phyloP scores from a whole-genome alignment of 1,284 basidiomycete genomes.

The Flammula alnicola region DNA sequence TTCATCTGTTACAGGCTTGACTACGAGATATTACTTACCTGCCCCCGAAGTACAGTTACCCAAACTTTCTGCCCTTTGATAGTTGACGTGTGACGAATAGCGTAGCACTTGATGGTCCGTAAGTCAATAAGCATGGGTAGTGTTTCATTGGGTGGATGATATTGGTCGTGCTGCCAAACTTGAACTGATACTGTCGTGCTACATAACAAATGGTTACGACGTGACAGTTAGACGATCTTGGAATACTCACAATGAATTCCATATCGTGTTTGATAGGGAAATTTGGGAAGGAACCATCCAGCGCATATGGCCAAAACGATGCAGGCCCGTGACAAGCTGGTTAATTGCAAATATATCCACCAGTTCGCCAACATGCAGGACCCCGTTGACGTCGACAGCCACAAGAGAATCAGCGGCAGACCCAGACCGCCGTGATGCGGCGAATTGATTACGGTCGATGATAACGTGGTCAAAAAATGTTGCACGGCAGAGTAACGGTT shows the following conservation, averaged over 20 bases:
- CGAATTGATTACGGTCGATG: neutral
- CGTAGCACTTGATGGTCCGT: no score
- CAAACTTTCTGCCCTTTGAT: no score
- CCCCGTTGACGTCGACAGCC: slow-evolving; percentile 1
- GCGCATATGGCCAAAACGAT: slow-evolving; percentile 7
- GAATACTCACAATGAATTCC: slow-evolving; percentile 3
- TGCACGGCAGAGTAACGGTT: neutral
- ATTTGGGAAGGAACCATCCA: slow-evolving; percentile 25
- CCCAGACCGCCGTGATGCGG: neutral
- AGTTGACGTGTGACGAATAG: no score
- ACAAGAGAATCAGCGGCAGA: neutral
- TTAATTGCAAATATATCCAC: slow-evolving; percentile 11
- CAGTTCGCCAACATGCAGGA: slow-evolving; percentile 7
- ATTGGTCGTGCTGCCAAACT: no score
- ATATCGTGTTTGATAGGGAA: slow-evolving; percentile 8
- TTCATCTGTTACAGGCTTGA: no score
- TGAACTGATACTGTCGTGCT: no score
- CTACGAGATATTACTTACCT: no score
- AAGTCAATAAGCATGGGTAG: no score
- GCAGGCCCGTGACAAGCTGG: neutral
- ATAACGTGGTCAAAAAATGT: slow-evolving; percentile 9
- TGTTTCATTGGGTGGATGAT: no score
- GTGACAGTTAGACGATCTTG: no score
- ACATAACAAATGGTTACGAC: no score
- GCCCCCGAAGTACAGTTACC: no score